A percentile compares a stretch with the other conserved stretches of the same genome.
These are phyloP conservation scores for Candida taoyuanica DNA, from an alignment of 805 yeast genomes.

Conservation along the genomic window DNA sequence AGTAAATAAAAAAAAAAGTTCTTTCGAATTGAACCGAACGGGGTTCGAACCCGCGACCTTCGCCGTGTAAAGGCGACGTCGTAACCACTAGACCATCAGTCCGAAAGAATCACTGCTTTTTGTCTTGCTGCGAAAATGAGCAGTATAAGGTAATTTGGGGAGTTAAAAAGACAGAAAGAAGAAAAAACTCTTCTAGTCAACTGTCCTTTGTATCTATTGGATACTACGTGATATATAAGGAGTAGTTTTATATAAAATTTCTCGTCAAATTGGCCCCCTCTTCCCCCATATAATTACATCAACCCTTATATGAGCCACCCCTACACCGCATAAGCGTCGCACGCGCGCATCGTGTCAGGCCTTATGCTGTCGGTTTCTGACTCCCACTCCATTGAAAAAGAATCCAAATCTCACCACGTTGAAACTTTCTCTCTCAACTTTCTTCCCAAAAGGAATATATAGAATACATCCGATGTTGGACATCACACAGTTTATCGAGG, in stretches of 20 bases:
- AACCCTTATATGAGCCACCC: background rate
- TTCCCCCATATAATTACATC: too few relatives aligned
- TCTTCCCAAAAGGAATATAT: background rate
- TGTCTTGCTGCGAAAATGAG: background rate
- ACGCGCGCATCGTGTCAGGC: too few relatives aligned
- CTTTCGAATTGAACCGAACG: slow-evolving; percentile 21
- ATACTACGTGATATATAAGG: too few relatives aligned
- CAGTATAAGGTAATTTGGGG: background rate
- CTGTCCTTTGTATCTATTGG: too few relatives aligned
- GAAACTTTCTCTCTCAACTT: background rate
- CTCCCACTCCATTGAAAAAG: too few relatives aligned
- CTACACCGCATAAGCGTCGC: background rate
- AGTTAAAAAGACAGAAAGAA: too few relatives aligned
- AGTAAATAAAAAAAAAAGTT: slow-evolving; percentile 2
- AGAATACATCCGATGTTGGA: slow-evolving; percentile 67
- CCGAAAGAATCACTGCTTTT: slow-evolving; percentile 12
- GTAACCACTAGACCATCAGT: slow-evolving; percentile 26
- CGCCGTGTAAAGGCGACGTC: slow-evolving; percentile 26
- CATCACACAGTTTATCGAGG: slow-evolving; percentile 85
- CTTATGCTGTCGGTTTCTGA: too few relatives aligned
- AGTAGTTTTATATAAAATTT: too few relatives aligned
- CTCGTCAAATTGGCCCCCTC: too few relatives aligned
- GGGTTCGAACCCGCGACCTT: slow-evolving; percentile 27
- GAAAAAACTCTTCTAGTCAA: too few relatives aligned
- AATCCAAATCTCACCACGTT: background rate